phyloP scores from a whole-genome alignment of 2,329 filamentous ascomycete genomes.

The Talaromyces atroroseus region DNA sequence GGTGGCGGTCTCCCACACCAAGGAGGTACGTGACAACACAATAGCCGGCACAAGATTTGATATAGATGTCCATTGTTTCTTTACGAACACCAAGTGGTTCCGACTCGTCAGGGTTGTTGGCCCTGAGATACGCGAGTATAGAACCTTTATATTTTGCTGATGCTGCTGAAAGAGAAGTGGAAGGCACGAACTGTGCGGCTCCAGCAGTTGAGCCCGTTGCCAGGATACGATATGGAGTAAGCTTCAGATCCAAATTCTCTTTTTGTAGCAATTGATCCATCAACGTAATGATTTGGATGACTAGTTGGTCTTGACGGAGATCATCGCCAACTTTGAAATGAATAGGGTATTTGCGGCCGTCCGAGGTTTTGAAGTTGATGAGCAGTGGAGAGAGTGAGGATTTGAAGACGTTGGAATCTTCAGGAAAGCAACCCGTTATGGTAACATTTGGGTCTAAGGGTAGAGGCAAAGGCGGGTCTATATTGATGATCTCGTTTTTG shows the following conservation, averaged over 20 bases:
- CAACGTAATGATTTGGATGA: slow-evolving; percentile 94
- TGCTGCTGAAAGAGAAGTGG: slow-evolving; percentile 75
- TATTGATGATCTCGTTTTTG: slow-evolving; percentile 77
- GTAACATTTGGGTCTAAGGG: slow-evolving; percentile 80
- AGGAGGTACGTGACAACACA: slow-evolving; percentile 98
- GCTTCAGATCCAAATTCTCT: slow-evolving; percentile 90
- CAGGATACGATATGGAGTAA: slow-evolving; percentile 93
- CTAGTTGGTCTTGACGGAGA: slow-evolving; percentile 90
- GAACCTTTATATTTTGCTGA: slow-evolving; percentile 74
- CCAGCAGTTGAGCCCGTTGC: slow-evolving; percentile 86
- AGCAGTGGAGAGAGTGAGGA: slow-evolving; percentile 89
- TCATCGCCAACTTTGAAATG: slow-evolving; percentile 98
- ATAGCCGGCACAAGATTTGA: slow-evolving; percentile 94
- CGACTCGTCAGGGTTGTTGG: slow-evolving; percentile 79
- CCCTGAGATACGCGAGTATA: slow-evolving; percentile 74
- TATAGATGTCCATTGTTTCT: slow-evolving; percentile 89
- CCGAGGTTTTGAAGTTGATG: slow-evolving; percentile 78
- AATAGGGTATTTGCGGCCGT: slow-evolving; percentile 75
- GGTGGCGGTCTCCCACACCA: slow-evolving; percentile 89
- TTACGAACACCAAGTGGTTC: slow-evolving; percentile 82
- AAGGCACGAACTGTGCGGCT: slow-evolving; percentile 88
- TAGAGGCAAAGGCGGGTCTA: slow-evolving; percentile 81
- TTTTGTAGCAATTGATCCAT: slow-evolving; percentile 96
- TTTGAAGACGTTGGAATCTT: slow-evolving; percentile 89
- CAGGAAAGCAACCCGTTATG: slow-evolving; percentile 72